Evolutionary conservation across 2,329 filamentous ascomycete species (phyloP).

Genomic region (Ophiognomonia clavigignenti-juglandacearum): DNA sequence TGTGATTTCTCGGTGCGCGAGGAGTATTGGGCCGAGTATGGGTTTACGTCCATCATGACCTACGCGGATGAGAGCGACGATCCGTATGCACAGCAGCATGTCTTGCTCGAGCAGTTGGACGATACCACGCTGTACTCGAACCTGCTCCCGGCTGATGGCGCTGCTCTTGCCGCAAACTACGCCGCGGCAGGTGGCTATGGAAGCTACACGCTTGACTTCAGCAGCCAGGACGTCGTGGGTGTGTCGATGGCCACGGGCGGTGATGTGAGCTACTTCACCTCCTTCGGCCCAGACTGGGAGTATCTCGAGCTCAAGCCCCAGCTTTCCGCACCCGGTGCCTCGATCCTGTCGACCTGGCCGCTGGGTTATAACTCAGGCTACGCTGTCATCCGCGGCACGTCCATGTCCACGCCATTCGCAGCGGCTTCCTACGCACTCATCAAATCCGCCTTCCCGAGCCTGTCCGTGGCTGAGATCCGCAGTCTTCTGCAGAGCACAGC

Average conservation of each 20-base stretch:
- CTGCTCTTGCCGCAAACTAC: conserved; percentile 6
- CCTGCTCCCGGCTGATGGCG: conserved; percentile 4
- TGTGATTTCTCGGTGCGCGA: background rate
- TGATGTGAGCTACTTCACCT: conserved; percentile 20
- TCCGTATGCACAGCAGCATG: conserved; percentile 17
- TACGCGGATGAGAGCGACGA: conserved; percentile 3
- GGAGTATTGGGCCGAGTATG: background rate
- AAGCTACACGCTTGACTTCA: conserved; percentile 18
- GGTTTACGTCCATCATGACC: conserved; percentile 16
- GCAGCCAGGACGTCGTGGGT: conserved; percentile 16
- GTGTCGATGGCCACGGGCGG: conserved; percentile 15
- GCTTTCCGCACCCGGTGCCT: conserved; percentile 29
- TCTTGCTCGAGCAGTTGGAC: conserved; percentile 17
- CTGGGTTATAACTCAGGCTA: conserved; percentile 25
- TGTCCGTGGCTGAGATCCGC: conserved; percentile 24
- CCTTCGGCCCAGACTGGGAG: conserved; percentile 19
- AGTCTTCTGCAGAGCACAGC: conserved; percentile 26
- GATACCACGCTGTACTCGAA: conserved; percentile 4
- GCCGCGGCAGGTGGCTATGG: conserved; percentile 8
- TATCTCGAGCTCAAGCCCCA: conserved; percentile 25
- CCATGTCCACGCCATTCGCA: conserved; percentile 31
- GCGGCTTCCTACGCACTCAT: conserved; percentile 29
- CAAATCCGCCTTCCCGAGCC: conserved; percentile 26
- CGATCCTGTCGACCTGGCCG: conserved; percentile 30
- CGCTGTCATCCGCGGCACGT: conserved; percentile 30